These are phyloP conservation scores for Xylaria sp. DNA, from an alignment of 2,329 filamentous ascomycete genomes.

Conservation along the genomic window DNA sequence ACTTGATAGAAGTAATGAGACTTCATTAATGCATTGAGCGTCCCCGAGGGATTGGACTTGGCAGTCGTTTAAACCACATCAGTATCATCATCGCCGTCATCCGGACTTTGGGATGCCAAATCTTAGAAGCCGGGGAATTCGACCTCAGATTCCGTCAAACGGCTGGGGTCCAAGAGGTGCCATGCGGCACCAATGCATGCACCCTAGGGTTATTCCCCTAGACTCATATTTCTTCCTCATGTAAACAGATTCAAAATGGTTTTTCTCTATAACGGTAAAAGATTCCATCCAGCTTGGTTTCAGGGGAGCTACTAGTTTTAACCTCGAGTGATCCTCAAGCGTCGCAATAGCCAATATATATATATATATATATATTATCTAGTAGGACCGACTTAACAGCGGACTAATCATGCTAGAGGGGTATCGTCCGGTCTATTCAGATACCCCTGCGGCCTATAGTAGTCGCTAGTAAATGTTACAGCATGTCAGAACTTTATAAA, in stretches of 20 bases:
- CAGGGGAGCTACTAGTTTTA: too few relatives aligned
- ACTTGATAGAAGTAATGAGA: neutral
- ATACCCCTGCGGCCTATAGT: neutral
- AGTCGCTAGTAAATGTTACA: neutral
- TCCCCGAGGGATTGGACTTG: neutral
- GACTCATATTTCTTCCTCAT: neutral
- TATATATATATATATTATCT: too few relatives aligned
- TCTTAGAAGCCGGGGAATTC: neutral
- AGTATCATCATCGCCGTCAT: neutral
- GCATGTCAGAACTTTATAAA: neutral
- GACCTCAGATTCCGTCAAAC: conserved; percentile 10
- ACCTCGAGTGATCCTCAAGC: too few relatives aligned
- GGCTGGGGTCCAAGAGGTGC: neutral
- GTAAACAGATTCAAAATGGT: neutral
- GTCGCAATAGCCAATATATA: too few relatives aligned
- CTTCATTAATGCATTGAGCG: neutral
- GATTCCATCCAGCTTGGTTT: neutral
- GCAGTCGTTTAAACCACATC: too few relatives aligned
- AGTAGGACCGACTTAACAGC: too few relatives aligned
- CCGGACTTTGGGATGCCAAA: conserved; percentile 6
- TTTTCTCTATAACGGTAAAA: neutral
- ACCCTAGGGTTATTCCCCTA: neutral
- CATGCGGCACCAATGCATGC: neutral
- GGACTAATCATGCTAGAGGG: too few relatives aligned
- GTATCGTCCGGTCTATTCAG: neutral